Conservation (phyloP, 2,329 filamentous ascomycete genomes). For the Fusarium algeriense region DNA sequence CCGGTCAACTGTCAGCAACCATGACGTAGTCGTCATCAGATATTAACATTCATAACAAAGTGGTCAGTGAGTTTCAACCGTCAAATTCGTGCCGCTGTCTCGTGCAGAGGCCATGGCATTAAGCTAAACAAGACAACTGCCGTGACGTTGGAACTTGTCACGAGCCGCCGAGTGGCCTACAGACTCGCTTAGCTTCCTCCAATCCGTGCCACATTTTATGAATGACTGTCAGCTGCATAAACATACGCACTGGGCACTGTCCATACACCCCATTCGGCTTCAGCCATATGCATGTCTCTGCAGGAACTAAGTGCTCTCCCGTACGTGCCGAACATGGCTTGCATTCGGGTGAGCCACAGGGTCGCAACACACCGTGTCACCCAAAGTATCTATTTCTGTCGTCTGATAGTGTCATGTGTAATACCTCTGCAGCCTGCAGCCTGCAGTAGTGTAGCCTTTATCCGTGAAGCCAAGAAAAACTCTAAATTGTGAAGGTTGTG, state of each 20-base stretch:
- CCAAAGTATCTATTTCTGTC: background rate
- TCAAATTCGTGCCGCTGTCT: rapidly evolving
- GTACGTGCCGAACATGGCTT: background rate
- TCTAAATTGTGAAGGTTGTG: background rate
- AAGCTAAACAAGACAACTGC: background rate
- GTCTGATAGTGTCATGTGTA: constrained; percentile 10
- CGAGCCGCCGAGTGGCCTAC: background rate
- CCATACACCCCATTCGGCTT: background rate
- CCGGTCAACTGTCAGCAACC: background rate
- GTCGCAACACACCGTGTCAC: background rate
- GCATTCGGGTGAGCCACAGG: background rate
- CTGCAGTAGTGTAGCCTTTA: too few species aligned
- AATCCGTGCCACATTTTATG: background rate
- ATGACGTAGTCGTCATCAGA: background rate
- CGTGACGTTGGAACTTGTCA: background rate
- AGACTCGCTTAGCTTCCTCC: background rate
- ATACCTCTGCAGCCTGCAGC: background rate
- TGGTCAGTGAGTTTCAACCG: background rate
- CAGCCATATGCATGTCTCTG: background rate
- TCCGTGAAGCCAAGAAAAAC: background rate
- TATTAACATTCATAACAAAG: rapidly evolving
- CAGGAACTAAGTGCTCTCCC: background rate
- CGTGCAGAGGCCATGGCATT: background rate
- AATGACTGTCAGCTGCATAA: background rate
- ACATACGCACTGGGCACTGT: background rate